Evolutionary conservation across 345 rosid species (phyloP).

Genomic region (Eucalyptus caleyi): DNA sequence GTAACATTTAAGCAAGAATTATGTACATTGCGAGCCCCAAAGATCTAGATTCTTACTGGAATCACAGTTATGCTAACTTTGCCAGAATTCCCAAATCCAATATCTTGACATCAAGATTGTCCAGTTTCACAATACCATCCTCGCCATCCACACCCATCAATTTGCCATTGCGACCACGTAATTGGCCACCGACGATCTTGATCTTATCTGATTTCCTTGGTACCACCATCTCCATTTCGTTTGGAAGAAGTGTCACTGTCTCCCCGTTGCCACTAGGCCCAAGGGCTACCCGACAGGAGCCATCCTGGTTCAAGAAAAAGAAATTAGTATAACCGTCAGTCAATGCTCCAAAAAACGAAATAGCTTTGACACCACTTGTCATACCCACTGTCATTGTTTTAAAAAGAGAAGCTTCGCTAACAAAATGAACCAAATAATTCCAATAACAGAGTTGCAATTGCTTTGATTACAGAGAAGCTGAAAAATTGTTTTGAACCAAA

Average conservation of each 20-base stretch:
- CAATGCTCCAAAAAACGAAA: not conserved
- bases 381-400: not conserved
- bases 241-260: conserved; percentile 19
- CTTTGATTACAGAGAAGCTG: not conserved
- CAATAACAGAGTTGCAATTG: not conserved
- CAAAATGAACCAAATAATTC: not conserved
- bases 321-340: not conserved
- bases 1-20: not conserved
- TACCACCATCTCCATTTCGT: conserved; percentile 52
- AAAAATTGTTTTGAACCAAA: too few relatives aligned
- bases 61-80: conserved; percentile 11
- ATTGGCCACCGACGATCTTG: conserved; percentile 74
- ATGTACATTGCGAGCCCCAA: not conserved
- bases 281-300: conserved; percentile 58
- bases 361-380: not conserved
- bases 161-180: conserved; percentile 81
- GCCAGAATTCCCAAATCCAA: conserved; percentile 72
- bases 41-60: not conserved
- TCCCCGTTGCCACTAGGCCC: conserved; percentile 61
- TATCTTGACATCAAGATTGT: conserved; percentile 83
- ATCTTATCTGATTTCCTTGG: conserved; percentile 81
- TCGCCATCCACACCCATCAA: conserved; percentile 88
- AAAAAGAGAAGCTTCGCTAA: not conserved
- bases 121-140: conserved; percentile 81
- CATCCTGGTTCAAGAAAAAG: conserved; percentile 38